Evolutionary conservation across 805 yeast species (phyloP).

Genomic region (Monosporozyma aquatica): DNA sequence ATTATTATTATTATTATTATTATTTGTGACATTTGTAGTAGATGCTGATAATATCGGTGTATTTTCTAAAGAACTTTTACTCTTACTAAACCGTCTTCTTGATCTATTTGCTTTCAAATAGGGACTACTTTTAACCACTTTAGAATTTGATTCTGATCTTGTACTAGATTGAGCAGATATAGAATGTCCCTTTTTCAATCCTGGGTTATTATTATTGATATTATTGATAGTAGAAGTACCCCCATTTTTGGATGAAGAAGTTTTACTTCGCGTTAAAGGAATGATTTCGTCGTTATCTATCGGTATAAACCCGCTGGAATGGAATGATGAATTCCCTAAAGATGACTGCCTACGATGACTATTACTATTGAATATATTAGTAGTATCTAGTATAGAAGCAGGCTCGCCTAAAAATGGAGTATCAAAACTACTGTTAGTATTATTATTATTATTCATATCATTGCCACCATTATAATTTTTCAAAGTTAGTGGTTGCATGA

Average conservation of each 20-base stretch:
- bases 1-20: neutral
- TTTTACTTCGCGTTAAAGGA: neutral
- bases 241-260: neutral
- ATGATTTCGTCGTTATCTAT: neutral
- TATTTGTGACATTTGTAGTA: neutral
- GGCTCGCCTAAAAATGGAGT: conserved; percentile 58
- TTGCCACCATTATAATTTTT: neutral
- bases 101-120: conserved; percentile 16
- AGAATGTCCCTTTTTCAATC: neutral
- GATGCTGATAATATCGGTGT: neutral
- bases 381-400: conserved; percentile 2
- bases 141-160: conserved; percentile 13
- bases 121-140: conserved; percentile 29
- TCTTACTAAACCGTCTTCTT: conserved; percentile 7
- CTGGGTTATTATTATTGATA: neutral
- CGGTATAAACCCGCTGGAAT: neutral
- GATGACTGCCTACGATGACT: conserved; percentile 4
- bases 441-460: conserved; percentile 1
- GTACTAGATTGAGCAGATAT: neutral
- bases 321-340: conserved; percentile 1
- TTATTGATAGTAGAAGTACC: too few relatives aligned
- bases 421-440: too few relatives aligned
- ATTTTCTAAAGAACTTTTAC: conserved; percentile 1
- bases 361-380: neutral
- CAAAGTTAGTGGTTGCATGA: conserved; percentile 8